phyloP scores from a whole-genome alignment of 1,139 yeast genomes.

The Debaryomyces sp. region DNA sequence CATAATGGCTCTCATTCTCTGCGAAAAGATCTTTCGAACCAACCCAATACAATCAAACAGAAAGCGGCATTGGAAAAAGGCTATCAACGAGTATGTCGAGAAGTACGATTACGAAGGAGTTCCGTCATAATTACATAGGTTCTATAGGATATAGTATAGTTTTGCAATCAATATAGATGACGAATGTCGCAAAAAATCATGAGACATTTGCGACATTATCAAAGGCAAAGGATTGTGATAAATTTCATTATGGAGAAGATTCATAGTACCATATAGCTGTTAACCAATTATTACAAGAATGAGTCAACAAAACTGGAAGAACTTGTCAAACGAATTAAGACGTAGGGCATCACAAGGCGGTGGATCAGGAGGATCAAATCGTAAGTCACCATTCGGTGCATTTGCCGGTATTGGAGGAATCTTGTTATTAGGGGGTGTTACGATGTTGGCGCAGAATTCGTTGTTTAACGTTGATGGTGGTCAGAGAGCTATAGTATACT shows the following conservation, averaged over 20 bases:
- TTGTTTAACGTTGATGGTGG: conserved; percentile 98
- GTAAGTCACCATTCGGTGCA: conserved; percentile 57
- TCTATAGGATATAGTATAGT: not conserved
- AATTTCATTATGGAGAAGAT: not conserved
- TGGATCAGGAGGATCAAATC: conserved; percentile 41
- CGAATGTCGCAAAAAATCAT: conserved; percentile 8
- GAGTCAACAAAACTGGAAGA: conserved; percentile 67
- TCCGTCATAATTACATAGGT: conserved; percentile 29
- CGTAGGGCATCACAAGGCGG: conserved; percentile 60
- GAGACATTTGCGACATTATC: conserved; percentile 6
- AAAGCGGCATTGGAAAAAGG: conserved; percentile 43
- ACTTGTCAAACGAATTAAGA: conserved; percentile 65
- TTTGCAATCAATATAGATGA: not conserved
- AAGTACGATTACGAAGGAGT: conserved; percentile 49
- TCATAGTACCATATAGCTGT: not conserved
- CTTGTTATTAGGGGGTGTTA: conserved; percentile 71
- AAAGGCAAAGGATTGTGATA: conserved; percentile 7
- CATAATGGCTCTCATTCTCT: conserved; percentile 43
- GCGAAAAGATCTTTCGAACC: conserved; percentile 35
- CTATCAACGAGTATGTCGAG: conserved; percentile 37
- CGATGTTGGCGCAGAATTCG: conserved; percentile 68
- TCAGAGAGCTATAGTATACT: conserved; percentile 93
- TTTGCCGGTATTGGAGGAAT: conserved; percentile 84
- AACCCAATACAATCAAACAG: conserved; percentile 47
- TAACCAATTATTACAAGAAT: conserved; percentile 18